Conservation (phyloP, 495 filamentous ascomycete genomes). For the Trichoderma erinaceum region DNA sequence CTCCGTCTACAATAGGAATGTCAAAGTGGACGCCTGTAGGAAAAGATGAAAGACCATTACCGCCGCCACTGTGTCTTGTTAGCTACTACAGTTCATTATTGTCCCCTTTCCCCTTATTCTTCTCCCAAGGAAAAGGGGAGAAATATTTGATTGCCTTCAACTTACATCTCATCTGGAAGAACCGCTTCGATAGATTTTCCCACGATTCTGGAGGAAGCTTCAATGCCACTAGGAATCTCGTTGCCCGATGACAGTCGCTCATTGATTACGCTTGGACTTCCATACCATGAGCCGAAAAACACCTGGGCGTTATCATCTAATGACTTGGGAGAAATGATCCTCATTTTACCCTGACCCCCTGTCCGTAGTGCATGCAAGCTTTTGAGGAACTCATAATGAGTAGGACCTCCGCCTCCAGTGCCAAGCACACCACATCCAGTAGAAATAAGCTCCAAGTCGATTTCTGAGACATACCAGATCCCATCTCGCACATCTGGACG, state of each 20-base stretch:
- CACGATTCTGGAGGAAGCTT: background rate
- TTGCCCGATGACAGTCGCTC: background rate
- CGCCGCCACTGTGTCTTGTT: background rate
- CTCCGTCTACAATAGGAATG: background rate
- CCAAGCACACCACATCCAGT: slow-evolving; percentile 2
- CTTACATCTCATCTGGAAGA: slow-evolving; percentile 8
- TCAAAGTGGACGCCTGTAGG: slow-evolving; percentile 5
- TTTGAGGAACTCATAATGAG: slow-evolving; percentile 7
- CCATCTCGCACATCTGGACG: background rate
- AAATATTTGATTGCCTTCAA: background rate
- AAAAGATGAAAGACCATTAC: background rate
- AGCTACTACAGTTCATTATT: background rate
- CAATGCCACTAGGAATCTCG: background rate
- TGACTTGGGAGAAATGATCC: slow-evolving; percentile 5
- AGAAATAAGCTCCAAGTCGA: slow-evolving; percentile 8
- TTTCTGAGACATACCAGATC: slow-evolving; percentile 4
- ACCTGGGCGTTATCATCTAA: background rate
- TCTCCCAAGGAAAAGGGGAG: background rate
- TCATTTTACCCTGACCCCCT: background rate
- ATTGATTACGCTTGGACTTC: slow-evolving; percentile 9
- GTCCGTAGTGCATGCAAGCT: slow-evolving; percentile 3
- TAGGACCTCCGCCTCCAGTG: background rate
- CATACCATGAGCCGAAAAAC: slow-evolving; percentile 4
- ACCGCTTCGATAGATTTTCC: background rate
- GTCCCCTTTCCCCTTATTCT: background rate